These are phyloP conservation scores for Nakazawaea ishiwadae DNA, from an alignment of 805 yeast species.

Conservation along the genomic window DNA sequence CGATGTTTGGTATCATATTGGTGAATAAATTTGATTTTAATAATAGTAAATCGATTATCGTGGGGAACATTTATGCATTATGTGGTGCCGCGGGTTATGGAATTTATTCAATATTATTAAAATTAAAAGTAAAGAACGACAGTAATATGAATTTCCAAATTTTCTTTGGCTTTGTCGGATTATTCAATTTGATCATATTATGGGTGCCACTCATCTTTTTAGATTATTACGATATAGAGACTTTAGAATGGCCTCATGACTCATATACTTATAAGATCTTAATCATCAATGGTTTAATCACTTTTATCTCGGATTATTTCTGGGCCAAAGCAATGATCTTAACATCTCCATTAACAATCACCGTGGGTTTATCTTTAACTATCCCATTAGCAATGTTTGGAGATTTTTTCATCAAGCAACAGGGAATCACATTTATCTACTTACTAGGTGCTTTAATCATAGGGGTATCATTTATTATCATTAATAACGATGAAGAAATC, in stretches of 20 bases:
- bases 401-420: slow-evolving; percentile 70
- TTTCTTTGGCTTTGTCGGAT: slow-evolving; percentile 93
- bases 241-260: slow-evolving; percentile 64
- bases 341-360: slow-evolving; percentile 92
- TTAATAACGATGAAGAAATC: slow-evolving; percentile 72
- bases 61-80: slow-evolving; percentile 80
- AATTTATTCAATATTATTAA: slow-evolving; percentile 79
- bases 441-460: slow-evolving; percentile 78
- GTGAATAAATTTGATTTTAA: slow-evolving; percentile 68
- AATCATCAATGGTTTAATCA: slow-evolving; percentile 63
- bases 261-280: slow-evolving; percentile 49
- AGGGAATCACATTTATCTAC: slow-evolving; percentile 57
- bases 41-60: slow-evolving; percentile 25
- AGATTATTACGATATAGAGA: slow-evolving; percentile 61
- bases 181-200: slow-evolving; percentile 64
- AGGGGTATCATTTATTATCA: slow-evolving; percentile 74
- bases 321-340: slow-evolving; percentile 95
- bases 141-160: slow-evolving; percentile 75
- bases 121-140: slow-evolving; percentile 68
- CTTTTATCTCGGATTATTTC: slow-evolving; percentile 84
- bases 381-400: slow-evolving; percentile 95
- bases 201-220: slow-evolving; percentile 81
- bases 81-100: slow-evolving; percentile 90
- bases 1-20: slow-evolving; percentile 74
- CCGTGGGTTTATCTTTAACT: slow-evolving; percentile 89